Percentiles rank a stretch among this genome's conserved stretches.
Conservation (phyloP, 495 filamentous ascomycete genomes). For the Astrocystis sublimbata region DNA sequence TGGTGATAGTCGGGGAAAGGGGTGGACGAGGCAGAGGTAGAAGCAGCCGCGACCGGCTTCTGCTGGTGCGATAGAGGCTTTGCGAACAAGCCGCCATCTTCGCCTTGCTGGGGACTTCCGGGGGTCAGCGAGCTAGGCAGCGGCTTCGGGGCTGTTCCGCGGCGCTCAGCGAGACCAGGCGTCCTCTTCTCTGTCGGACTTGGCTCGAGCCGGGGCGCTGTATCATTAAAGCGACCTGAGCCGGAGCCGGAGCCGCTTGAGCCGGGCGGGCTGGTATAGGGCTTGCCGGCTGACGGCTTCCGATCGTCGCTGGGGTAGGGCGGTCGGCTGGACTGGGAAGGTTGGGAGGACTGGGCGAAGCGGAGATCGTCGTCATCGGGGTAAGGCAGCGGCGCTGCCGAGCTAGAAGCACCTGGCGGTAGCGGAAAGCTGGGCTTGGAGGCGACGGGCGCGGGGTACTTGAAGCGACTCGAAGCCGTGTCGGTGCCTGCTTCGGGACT, state of each 20-base stretch:
- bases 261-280: conserved; percentile 37
- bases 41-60: conserved; percentile 32
- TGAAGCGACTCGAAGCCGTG: conserved; percentile 45
- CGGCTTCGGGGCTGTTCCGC: conserved; percentile 74
- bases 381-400: conserved; percentile 68
- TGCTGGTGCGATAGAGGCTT: conserved; percentile 45
- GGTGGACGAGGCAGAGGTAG: conserved; percentile 39
- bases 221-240: conserved; percentile 40
- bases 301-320: conserved; percentile 49
- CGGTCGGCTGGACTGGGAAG: conserved; percentile 40
- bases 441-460: conserved; percentile 48
- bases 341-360: conserved; percentile 37
- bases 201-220: conserved; percentile 43
- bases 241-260: conserved; percentile 35
- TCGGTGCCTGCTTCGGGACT: conserved; percentile 53
- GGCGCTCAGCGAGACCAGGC: conserved; percentile 64
- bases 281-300: conserved; percentile 36
- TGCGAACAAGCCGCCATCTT: conserved; percentile 71
- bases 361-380: conserved; percentile 67
- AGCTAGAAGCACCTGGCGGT: conserved; percentile 64
- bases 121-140: conserved; percentile 64
- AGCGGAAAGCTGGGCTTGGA: conserved; percentile 55
- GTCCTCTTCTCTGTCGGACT: conserved; percentile 53
- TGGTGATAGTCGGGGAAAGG: conserved; percentile 49
- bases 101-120: conserved; percentile 65